Base-by-base conservation (phyloP, 2,329 filamentous ascomycete genomes). In the Diplodia intermedia region DNA sequence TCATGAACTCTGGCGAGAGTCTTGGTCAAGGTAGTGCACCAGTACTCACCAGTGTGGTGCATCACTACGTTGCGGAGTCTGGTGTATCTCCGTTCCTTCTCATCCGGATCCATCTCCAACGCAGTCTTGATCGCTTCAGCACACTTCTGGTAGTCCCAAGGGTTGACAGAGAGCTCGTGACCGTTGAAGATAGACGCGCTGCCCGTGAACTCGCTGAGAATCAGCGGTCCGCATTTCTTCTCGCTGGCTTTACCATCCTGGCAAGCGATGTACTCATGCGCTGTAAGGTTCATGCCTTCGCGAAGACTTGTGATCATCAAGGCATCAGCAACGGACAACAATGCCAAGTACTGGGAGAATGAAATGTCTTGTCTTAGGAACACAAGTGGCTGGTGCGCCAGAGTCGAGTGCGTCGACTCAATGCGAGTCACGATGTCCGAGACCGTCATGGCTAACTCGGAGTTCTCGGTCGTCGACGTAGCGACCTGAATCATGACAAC, bases 211-310 rank as follows among this genome's bases (percentile, higher is more conserved):
- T 98, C 94, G 71, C 93, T 97, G 66, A 98, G 83, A 71, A 98
- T 97, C 53, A 98, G 84, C 1, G 93, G 94, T 2, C 93, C 93
- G 74, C 95, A 89, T 79, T 92, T 94, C 82, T 93, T 93, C 2
- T 85, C 83, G 70, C 87, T 81, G 63, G 86, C 84, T 72, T 87
- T 87, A 50, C 94, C 94, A 75, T 98, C 94, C 76, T 98, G 94
- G 75, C 94, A 97, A 72, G 92, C 92, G 40, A 97, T 86, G 75
- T 93, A 98, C 77, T 98, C 94, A 77, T 98, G 95, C 6, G 91
- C 94, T 0, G 94, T 97, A 67, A 98, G 81, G 77, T 97, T 98
- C 95, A 98, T 98, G 70, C 94, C 94, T 78, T 98, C 94, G 65
- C 95, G 92, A 73, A 98, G 89, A 76, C 93, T 96, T 2, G 94